Evolutionary conservation across 2,329 filamentous ascomycete species (phyloP), one percentile per base, ranked within the genome.

Genomic region (Coniochaeta ligniaria): DNA sequence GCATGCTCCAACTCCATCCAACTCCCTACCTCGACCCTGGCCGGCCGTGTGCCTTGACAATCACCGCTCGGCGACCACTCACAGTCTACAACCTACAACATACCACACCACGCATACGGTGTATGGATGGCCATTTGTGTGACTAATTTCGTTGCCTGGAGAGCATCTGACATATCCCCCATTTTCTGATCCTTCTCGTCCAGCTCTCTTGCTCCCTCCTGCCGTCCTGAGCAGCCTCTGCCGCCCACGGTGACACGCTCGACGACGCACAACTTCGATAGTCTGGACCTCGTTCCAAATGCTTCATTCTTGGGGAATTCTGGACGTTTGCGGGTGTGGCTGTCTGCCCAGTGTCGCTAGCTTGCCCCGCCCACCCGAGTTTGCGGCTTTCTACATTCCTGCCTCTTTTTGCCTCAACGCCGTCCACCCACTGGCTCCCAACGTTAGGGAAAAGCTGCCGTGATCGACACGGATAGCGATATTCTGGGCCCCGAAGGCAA

Each of bases 1-100:
- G 54, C 54, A 56, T 56, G 54, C 20, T 22, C 17, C 31, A 22
- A 16, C 2, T 38, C n/a, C 16, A 38, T 36, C 8, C 20, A 31
- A 52, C 47, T 52, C 28, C 47, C 47, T 52, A 52, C 47, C 47
- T 52, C 47, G 47, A 52, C 47, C 47, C 47, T 31, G 47, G 47
- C 47, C 24, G 47, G 24, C 47, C 47, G 47, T n/a, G 47, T 52
- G 47, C 47, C 47, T 28, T 52, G 47, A 52, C 47, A 52, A 52
- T 22, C 24, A 28, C 47, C 16, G 22, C 47, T 52, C 24, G 9
- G 17, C 12, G 47, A n/a, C 47, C 47, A 52, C 47, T 52, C 22
- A 52, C 38, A 52, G 26, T 31, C 47, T 17, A 31, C 22, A 17
- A 52, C 20, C n/a, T n/a, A n/a, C n/a, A n/a, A n/a, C n/a, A n/a